Percentiles rank a stretch among this genome's conserved stretches.
Conservation (phyloP, 2,329 filamentous ascomycete genomes). For the Bipolaris bicolor region DNA sequence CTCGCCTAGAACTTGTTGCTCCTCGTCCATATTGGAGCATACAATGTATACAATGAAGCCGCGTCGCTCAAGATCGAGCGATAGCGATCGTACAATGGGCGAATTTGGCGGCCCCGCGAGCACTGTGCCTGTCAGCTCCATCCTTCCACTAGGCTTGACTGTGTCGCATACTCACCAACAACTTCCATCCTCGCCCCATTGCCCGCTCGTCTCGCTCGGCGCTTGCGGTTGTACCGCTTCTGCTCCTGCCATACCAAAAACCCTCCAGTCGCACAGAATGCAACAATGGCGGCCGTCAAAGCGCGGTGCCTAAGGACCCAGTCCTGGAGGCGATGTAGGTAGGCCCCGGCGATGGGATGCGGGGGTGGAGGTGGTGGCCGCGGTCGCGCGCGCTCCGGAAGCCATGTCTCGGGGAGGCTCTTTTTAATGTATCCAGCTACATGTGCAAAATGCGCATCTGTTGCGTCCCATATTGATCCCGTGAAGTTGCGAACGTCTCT, state of each 20-base stretch:
- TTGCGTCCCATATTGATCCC: slow-evolving; percentile 74
- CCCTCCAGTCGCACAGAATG: slow-evolving; percentile 70
- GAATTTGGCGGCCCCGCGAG: slow-evolving; percentile 87
- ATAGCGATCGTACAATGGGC: slow-evolving; percentile 80
- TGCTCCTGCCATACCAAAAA: slow-evolving; percentile 67
- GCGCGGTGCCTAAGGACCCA: slow-evolving; percentile 79
- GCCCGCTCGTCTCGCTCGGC: slow-evolving; percentile 76
- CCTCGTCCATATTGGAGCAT: slow-evolving; percentile 83
- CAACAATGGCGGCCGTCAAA: slow-evolving; percentile 71
- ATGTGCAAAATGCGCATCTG: slow-evolving; percentile 81
- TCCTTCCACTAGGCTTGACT: not conserved
- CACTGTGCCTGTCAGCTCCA: slow-evolving; percentile 58
- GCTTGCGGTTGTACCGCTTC: slow-evolving; percentile 63
- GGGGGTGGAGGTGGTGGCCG: slow-evolving; percentile 56
- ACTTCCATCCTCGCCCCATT: slow-evolving; percentile 91
- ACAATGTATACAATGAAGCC: slow-evolving; percentile 95
- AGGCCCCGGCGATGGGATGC: slow-evolving; percentile 52
- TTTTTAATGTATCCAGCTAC: slow-evolving; percentile 75
- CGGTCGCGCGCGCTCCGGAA: slow-evolving; percentile 72
- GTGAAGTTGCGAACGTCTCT: slow-evolving; percentile 74
- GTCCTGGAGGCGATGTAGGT: slow-evolving; percentile 65
- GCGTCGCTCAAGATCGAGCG: slow-evolving; percentile 84
- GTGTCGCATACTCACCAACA: slow-evolving; percentile 52
- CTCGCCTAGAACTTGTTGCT: slow-evolving; percentile 76
- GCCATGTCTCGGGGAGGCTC: slow-evolving; percentile 70